Percentiles rank a stretch among this genome's conserved stretches.
Evolutionary conservation across 208 protist species (phyloP).

Genomic region (Herpetomonas samuelpessoai): DNA sequence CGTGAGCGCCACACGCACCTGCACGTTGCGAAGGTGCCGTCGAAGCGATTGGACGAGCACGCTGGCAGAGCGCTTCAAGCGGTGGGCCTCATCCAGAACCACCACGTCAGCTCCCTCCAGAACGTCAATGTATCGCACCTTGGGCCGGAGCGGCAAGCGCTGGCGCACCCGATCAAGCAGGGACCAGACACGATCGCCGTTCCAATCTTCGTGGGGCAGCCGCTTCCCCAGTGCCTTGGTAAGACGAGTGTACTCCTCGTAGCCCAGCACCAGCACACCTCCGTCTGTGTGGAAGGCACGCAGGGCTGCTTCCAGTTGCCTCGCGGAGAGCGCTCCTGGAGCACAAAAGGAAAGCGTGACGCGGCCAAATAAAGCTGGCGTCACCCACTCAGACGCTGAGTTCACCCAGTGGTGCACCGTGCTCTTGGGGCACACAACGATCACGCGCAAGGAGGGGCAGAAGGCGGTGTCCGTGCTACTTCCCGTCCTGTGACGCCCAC

Average conservation of each 20-base stretch:
- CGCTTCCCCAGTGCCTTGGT: constrained; percentile 13
- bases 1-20: constrained; percentile 83
- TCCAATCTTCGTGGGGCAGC: not conserved
- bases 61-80: constrained; percentile 45
- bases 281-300: constrained; percentile 53
- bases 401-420: constrained; percentile 69
- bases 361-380: constrained; percentile 35
- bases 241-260: constrained; percentile 78
- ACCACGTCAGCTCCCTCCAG: constrained; percentile 72
- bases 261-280: constrained; percentile 76
- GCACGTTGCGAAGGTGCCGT: constrained; percentile 44
- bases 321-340: constrained; percentile 31
- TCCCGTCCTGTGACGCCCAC: no score
- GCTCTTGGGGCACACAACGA: constrained; percentile 77
- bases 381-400: constrained; percentile 56
- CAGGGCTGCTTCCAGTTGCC: constrained; percentile 18
- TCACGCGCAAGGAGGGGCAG: constrained; percentile 44
- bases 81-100: constrained; percentile 82
- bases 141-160: constrained; percentile 28
- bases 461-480: not conserved
- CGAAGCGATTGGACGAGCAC: constrained; percentile 43
- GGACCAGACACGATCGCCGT: constrained; percentile 30
- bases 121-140: constrained; percentile 48
- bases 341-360: constrained; percentile 34
- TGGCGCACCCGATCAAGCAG: constrained; percentile 34